Percentiles rank a stretch among this genome's conserved stretches.
phyloP scores from a whole-genome alignment of 164 flowering plant species.

The Kingdonia uniflora region DNA sequence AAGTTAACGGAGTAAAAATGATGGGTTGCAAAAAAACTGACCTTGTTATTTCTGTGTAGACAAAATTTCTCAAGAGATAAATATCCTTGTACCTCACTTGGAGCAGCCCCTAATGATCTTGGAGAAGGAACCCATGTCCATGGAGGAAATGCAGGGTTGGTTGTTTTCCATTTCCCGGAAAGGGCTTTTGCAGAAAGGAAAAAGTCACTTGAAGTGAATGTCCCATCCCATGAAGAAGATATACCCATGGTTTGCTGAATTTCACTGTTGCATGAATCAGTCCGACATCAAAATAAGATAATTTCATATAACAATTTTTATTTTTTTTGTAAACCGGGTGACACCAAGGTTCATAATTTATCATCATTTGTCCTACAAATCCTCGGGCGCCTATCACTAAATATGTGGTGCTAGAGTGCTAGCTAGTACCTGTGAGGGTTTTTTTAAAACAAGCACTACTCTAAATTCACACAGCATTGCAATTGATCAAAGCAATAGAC shows the following conservation, averaged over 20 bases:
- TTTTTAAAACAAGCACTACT: too few relatives aligned
- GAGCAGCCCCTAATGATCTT: constrained; percentile 22
- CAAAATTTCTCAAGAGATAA: constrained; percentile 37
- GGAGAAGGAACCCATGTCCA: constrained; percentile 45
- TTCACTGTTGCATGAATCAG: too few relatives aligned
- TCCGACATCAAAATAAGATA: too few relatives aligned
- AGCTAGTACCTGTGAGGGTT: too few relatives aligned
- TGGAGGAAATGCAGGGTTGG: constrained; percentile 30
- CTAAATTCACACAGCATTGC: too few relatives aligned
- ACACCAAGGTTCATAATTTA: too few relatives aligned
- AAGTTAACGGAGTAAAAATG: background rate
- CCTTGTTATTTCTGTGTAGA: constrained; percentile 22
- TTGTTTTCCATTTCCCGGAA: constrained; percentile 34
- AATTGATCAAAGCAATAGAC: too few relatives aligned
- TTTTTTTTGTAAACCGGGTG: too few relatives aligned
- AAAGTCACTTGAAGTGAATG: constrained; percentile 35
- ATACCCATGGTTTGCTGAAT: constrained; percentile 23
- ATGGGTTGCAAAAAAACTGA: constrained; percentile 8
- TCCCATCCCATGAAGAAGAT: constrained; percentile 38
- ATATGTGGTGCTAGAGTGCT: too few relatives aligned
- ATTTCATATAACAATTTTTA: too few relatives aligned
- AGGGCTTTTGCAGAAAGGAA: constrained; percentile 28
- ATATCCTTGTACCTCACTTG: constrained; percentile 32
- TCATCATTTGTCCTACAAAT: too few relatives aligned
- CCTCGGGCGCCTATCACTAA: too few relatives aligned